Evolutionary conservation across 78 protist genomes (phyloP).

Genomic region (Trichosphaerium sp.): DNA sequence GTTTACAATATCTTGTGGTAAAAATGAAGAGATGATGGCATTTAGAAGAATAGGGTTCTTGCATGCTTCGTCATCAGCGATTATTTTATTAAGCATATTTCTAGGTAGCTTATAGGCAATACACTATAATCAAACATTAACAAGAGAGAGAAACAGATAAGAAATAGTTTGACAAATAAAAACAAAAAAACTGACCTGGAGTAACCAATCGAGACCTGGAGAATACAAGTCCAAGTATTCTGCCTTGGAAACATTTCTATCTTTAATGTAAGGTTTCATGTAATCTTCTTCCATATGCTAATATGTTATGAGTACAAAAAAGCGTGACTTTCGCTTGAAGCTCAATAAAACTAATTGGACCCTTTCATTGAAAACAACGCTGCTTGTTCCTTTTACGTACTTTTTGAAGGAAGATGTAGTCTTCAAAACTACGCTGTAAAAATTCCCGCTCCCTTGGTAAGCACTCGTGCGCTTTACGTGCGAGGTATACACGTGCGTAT

Average conservation of each 20-base stretch:
- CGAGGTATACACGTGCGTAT: conserved; percentile 63
- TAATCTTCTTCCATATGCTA: background rate
- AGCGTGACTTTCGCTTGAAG: background rate
- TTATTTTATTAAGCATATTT: background rate
- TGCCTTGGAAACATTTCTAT: conserved; percentile 10
- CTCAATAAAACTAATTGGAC: too few species aligned
- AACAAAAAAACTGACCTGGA: too few species aligned
- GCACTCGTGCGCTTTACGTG: conserved; percentile 29
- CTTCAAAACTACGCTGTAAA: conserved; percentile 7
- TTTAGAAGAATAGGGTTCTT: conserved; percentile 35
- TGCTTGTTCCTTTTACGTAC: background rate
- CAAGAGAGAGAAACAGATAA: too few species aligned
- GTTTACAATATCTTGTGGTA: conserved; percentile 34
- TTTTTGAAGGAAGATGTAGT: conserved; percentile 6
- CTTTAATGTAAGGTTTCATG: conserved; percentile 15
- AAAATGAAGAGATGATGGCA: conserved; percentile 34
- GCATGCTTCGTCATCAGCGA: conserved; percentile 8
- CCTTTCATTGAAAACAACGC: too few species aligned
- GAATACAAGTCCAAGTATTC: conserved; percentile 42
- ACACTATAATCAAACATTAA: too few species aligned
- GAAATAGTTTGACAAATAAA: too few species aligned
- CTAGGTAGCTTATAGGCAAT: too few species aligned
- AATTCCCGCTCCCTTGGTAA: conserved; percentile 9
- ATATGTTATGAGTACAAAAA: background rate
- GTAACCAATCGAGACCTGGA: conserved; percentile 67